Percentiles rank a stretch among this genome's conserved stretches.
Evolutionary conservation across 1,139 yeast genomes (phyloP).

Genomic region (Suhomyces chickasaworum): DNA sequence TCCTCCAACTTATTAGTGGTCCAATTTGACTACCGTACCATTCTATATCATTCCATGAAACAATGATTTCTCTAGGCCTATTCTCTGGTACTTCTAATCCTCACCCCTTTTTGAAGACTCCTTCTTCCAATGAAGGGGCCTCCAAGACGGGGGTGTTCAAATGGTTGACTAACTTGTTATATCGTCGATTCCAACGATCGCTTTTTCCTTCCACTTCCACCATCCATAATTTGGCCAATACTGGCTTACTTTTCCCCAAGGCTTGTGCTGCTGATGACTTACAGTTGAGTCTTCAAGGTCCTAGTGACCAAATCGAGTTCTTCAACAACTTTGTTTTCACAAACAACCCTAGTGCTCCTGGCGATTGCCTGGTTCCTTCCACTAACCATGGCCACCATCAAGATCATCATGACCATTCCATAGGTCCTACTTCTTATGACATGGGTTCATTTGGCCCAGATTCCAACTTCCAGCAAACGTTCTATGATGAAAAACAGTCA

Average conservation of each 20-base stretch:
- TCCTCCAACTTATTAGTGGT: no score
- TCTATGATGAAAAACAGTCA: slow-evolving; percentile 5
- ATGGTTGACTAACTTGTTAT: slow-evolving; percentile 18
- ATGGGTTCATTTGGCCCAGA: not conserved
- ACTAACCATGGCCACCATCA: not conserved
- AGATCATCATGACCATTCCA: not conserved
- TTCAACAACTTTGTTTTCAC: slow-evolving; percentile 16
- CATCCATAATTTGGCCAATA: slow-evolving; percentile 15
- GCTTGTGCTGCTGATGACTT: slow-evolving; percentile 23
- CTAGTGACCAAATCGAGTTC: slow-evolving; percentile 22
- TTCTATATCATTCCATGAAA: slow-evolving; percentile 1
- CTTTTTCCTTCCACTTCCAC: slow-evolving; percentile 16
- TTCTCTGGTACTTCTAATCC: slow-evolving; percentile 3
- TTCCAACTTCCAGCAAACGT: not conserved
- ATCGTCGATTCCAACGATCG: slow-evolving; percentile 8
- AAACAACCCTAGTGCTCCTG: slow-evolving; percentile 6
- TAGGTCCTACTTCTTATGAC: not conserved
- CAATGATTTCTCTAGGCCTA: slow-evolving; percentile 14
- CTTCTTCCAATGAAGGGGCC: not conserved
- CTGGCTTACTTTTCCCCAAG: slow-evolving; percentile 15
- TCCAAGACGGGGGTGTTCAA: slow-evolving; percentile 17
- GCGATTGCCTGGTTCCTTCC: not conserved
- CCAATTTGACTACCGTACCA: no score
- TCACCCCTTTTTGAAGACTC: slow-evolving; percentile 2
- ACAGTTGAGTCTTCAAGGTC: slow-evolving; percentile 17